Conservation (phyloP, 306 rosid species). For the Ormosia semicastrata region DNA sequence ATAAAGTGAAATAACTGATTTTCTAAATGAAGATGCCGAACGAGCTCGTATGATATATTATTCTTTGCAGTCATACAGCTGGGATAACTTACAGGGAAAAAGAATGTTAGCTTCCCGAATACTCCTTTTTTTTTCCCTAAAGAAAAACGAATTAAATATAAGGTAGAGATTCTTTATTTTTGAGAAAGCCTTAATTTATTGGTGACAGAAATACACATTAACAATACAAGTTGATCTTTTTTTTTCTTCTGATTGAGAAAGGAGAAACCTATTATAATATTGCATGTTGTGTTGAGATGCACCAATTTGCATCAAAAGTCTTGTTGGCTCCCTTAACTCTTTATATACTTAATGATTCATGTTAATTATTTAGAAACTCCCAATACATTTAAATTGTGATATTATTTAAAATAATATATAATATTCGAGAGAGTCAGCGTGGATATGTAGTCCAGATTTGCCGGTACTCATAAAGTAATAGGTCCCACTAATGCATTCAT, state of each 20-base stretch:
- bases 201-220: not conserved
- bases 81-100: slow-evolving; percentile 22
- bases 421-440: too few species aligned
- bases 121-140: not conserved
- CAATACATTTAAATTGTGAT: not conserved
- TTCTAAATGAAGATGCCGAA: slow-evolving; percentile 20
- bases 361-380: not conserved
- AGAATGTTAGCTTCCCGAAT: slow-evolving; percentile 14
- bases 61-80: slow-evolving; percentile 39
- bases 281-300: slow-evolving; percentile 3
- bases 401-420: not conserved
- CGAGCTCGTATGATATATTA: not conserved
- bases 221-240: not conserved
- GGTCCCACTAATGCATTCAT: too few species aligned
- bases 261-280: slow-evolving; percentile 16
- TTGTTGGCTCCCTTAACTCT: not conserved
- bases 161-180: not conserved
- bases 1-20: slow-evolving; percentile 30
- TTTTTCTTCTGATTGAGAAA: not conserved
- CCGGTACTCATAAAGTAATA: too few species aligned
- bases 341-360: slow-evolving; percentile 7
- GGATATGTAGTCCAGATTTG: not conserved
- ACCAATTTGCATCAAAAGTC: slow-evolving; percentile 21
- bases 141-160: not conserved
- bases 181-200: not conserved